phyloP scores from a whole-genome alignment of 2,329 filamentous ascomycete genomes.

The Dryadomyces quercivorus region DNA sequence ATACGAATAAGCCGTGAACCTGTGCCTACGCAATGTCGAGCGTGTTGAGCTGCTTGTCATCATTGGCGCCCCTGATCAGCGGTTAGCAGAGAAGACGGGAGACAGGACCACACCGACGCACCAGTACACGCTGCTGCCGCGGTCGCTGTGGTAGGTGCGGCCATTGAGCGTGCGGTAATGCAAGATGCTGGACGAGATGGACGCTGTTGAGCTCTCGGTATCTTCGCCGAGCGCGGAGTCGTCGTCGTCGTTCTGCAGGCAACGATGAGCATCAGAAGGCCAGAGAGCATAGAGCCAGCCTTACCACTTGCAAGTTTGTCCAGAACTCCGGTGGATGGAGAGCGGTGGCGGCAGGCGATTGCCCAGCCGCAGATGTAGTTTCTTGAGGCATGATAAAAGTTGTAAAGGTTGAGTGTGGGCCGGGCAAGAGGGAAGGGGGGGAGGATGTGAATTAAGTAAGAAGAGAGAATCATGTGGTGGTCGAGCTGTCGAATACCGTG shows the following conservation, averaged over 20 bases:
- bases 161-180: neutral
- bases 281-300: too few species aligned
- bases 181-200: neutral
- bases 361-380: too few species aligned
- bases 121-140: neutral
- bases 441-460: too few species aligned
- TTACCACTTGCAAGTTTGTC: neutral
- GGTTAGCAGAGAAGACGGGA: neutral
- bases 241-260: neutral
- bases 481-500: too few species aligned
- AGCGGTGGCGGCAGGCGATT: too few species aligned
- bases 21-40: neutral
- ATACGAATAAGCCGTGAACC: neutral
- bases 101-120: neutral
- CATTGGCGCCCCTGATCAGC: neutral
- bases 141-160: neutral
- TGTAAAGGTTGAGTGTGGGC: too few species aligned
- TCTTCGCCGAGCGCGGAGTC: neutral
- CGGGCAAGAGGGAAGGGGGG: too few species aligned
- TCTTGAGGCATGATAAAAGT: neutral
- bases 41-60: neutral
- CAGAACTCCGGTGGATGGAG: neutral
- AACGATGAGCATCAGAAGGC: neutral
- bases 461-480: too few species aligned
- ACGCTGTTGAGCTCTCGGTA: neutral